Evolutionary conservation across 208 protist genomes (phyloP).

Genomic region (Novymonas esmeraldas): DNA sequence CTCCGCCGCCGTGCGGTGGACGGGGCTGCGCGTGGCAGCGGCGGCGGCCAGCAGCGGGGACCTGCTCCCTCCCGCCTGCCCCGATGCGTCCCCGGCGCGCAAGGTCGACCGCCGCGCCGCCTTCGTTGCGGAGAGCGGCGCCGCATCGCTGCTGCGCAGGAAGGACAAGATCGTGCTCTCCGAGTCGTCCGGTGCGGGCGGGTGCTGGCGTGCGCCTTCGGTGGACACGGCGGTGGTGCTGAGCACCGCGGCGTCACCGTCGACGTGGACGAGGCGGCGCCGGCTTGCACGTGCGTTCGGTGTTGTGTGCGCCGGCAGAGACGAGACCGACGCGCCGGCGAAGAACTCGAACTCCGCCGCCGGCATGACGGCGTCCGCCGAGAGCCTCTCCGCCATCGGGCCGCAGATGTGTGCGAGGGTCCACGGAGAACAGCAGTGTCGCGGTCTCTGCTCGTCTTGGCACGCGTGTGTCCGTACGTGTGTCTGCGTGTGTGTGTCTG

Average conservation of each 20-base stretch:
- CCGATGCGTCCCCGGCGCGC: too few relatives aligned
- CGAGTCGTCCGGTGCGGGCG: too few relatives aligned
- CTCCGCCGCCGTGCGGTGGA: background rate
- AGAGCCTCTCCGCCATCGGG: too few relatives aligned
- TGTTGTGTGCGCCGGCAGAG: background rate
- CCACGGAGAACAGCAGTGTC: too few relatives aligned
- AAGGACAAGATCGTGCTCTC: background rate
- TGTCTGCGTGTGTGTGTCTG: background rate
- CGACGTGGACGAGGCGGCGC: background rate
- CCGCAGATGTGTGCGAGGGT: too few relatives aligned
- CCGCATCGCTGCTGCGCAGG: background rate
- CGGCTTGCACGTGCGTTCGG: background rate
- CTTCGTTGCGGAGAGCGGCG: background rate
- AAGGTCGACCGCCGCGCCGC: background rate
- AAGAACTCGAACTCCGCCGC: background rate
- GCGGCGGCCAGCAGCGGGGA: background rate
- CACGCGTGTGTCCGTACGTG: too few relatives aligned
- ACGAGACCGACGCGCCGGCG: background rate
- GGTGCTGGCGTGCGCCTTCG: background rate
- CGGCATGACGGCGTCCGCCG: too few relatives aligned
- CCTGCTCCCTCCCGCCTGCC: background rate
- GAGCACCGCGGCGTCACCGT: background rate
- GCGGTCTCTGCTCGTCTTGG: too few relatives aligned
- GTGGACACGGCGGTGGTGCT: background rate
- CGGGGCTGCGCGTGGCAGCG: background rate